Evolutionary conservation across 306 rosid genomes (phyloP), one percentile per base, ranked within the genome.

Genomic region (Vigna angularis): DNA sequence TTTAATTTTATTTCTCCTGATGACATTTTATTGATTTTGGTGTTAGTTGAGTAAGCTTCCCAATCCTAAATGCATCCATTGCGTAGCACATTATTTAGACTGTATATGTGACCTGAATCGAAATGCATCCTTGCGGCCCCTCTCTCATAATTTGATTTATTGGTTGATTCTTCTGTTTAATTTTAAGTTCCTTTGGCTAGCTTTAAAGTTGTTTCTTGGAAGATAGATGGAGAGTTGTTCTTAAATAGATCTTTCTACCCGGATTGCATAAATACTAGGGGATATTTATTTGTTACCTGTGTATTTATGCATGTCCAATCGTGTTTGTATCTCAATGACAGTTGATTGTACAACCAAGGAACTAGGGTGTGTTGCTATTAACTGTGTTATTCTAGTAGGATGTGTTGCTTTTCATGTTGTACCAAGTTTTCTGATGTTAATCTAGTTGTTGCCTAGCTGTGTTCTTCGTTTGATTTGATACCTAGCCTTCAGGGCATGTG

Each of bases 191-290:
- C 48, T 49, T 70, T 63, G 38, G 20, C 34, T 9, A 9, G 47
- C 24, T 24, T 76, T 9, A 18, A 65, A 71, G 70, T 57, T 64
- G 56, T 44, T 66, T 18, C 28, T 30, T 17, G 38, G 24, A 20
- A 7, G 66, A 56, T 20, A 40, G 45, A 24, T 8, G 16, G 57
- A 40, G 51, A n/a, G 44, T 38, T 42, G n/a, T 40, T 73, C 11
- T 24, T 75, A 58, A 38, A 51, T 70, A 42, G 61, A 61, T 28
- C 34, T 75, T 70, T 45, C 77, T 55, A 59, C 55, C 51, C 45
- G 50, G 30, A 24, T 26, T 75, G 68, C 24, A 28, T 20, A 74
- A 50, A 36, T 57, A 36, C 20, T 20, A 7, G 66, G 66, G 61
- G 22, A 48, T 55, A 70, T 18, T 24, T 62, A 58, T 22, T 2